Evolutionary conservation across 805 yeast genomes (phyloP), one percentile per base, ranked within the genome.

Genomic region (Candida jianshihensis): DNA sequence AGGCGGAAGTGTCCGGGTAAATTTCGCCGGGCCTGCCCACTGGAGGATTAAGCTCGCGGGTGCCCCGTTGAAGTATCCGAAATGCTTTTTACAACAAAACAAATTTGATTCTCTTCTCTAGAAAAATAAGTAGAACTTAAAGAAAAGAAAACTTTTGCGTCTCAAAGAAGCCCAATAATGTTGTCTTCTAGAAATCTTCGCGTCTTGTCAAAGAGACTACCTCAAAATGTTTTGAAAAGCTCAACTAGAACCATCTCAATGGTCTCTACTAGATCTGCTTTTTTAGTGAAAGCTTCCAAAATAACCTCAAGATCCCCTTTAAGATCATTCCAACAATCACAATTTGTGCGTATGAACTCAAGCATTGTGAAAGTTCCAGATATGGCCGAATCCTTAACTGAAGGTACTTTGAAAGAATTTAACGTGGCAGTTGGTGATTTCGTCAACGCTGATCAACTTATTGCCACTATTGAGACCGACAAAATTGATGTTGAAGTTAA

Each of bases 381-480:
- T 47, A 88, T 92, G 97, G 97, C 98, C 30, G 98, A 92, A 67
- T 89, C 97, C 34, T 81, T 92, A 57, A 86, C 96, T 29, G 98
- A 92, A 64, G 98, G 98, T 59, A 86, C 97, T 34, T 73, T 92
- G 48, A 70, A 85, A 43, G 74, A 73, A 40, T 81, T 67, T 56
- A 66, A 70, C 46, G 81, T 81, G 58, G 64, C 75, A 43, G 87
- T 88, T 43, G 98, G 98, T 48, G 97, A 90, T 42, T 88, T 65
- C 52, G 90, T 90, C 38, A 75, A 72, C 40, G 76, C 68, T 49
- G 97, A 90, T 62, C 97, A 90, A 66, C 78, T 84, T 47, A 71
- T 92, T 49, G 97, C 97, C 40, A 89, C 97, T 46, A 90, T 92
- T 52, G 98, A 92, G 69, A 92, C 98, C 34, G 98, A 92, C 64